These are phyloP conservation scores for Microsporum canis DNA, from an alignment of 2,329 filamentous ascomycete genomes.

Conservation along the genomic window DNA sequence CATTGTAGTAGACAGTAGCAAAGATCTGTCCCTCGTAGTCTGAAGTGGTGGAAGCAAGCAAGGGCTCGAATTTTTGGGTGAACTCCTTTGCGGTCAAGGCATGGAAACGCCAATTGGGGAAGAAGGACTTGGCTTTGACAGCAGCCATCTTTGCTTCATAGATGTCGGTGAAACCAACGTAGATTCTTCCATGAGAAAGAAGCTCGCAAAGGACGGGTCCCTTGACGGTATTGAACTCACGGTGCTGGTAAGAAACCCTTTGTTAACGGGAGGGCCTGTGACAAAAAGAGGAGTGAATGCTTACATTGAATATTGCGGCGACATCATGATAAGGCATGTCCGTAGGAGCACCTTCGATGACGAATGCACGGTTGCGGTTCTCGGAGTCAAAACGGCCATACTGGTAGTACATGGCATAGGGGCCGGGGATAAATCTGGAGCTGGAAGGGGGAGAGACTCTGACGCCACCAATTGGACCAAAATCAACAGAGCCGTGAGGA, in stretches of 20 bases:
- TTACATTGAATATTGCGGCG: conserved; percentile 31
- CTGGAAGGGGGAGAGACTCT: conserved; percentile 10
- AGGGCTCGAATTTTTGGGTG: conserved; percentile 26
- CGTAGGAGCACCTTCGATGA: conserved; percentile 24
- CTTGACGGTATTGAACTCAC: conserved; percentile 28
- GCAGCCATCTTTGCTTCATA: conserved; percentile 46
- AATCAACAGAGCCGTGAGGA: conserved; percentile 14
- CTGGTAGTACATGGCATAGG: conserved; percentile 9
- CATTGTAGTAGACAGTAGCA: conserved; percentile 38
- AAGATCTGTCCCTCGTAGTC: conserved; percentile 47
- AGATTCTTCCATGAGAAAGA: conserved; percentile 35
- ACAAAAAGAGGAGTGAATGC: conserved; percentile 9
- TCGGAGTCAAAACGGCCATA: conserved; percentile 19
- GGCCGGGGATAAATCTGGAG: conserved; percentile 1
- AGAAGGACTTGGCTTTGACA: conserved; percentile 36
- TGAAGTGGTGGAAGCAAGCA: conserved; percentile 22
- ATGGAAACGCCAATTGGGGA: conserved; percentile 39
- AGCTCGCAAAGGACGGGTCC: conserved; percentile 29
- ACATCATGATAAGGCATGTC: conserved; percentile 26
- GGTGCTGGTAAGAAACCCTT: conserved; percentile 17
- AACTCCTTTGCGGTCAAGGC: conserved; percentile 39
- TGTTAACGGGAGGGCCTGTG: background rate
- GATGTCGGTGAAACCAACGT: conserved; percentile 49
- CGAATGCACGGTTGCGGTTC: conserved; percentile 23
- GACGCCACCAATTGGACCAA: conserved; percentile 18